These are phyloP conservation scores for Chlorella sp. DNA, from an alignment of 139 green algal species.

Conservation along the genomic window DNA sequence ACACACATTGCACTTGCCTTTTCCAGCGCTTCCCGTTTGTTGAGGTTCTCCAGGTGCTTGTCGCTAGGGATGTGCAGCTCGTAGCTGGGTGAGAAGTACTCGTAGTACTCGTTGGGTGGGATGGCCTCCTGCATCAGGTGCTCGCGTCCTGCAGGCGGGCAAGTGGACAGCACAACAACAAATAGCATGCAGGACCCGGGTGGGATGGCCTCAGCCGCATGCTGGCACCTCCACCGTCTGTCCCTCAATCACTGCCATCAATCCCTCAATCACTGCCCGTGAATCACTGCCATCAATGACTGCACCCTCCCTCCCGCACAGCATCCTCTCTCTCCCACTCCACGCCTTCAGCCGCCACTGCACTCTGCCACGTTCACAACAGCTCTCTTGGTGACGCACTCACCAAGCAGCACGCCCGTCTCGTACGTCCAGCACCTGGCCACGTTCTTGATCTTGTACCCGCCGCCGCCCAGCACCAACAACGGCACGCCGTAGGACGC, in stretches of 20 bases:
- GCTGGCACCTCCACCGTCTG: too few species aligned
- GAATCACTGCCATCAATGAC: too few species aligned
- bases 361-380: too few species aligned
- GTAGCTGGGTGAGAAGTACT: slow-evolving; percentile 79
- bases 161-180: too few species aligned
- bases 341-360: too few species aligned
- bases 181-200: too few species aligned
- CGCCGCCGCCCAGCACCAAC: slow-evolving; percentile 88
- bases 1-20: slow-evolving; percentile 14
- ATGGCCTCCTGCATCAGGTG: slow-evolving; percentile 60
- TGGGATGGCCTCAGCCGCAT: too few species aligned
- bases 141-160: slow-evolving; percentile 25
- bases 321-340: too few species aligned
- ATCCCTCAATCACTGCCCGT: too few species aligned
- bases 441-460: slow-evolving; percentile 97
- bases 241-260: too few species aligned
- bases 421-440: slow-evolving; percentile 95
- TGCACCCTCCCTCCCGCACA: too few species aligned
- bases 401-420: slow-evolving; percentile 59
- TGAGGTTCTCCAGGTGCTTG: slow-evolving; percentile 27
- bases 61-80: slow-evolving; percentile 46
- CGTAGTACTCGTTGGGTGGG: slow-evolving; percentile 87
- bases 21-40: slow-evolving; percentile 44
- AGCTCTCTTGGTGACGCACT: too few species aligned
- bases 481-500: slow-evolving; percentile 69